A percentile compares a stretch with the other conserved stretches of the same genome.
phyloP scores from a whole-genome alignment of 1,284 basidiomycete genomes.

The Cryptococcus sp. region DNA sequence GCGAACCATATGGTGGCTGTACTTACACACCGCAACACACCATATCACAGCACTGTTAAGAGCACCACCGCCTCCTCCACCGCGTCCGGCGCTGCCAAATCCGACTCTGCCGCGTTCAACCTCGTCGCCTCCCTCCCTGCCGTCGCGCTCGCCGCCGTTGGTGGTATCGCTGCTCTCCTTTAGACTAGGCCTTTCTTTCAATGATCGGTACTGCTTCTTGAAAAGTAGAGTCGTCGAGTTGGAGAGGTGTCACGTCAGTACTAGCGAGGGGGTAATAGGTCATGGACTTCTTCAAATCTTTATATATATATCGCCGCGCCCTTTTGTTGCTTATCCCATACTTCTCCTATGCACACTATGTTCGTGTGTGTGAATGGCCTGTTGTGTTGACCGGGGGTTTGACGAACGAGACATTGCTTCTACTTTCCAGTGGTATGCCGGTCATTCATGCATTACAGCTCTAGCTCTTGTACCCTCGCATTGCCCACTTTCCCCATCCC shows the following conservation, averaged over 20 bases:
- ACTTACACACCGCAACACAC: too few relatives aligned
- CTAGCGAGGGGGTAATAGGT: not conserved
- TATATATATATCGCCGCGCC: too few relatives aligned
- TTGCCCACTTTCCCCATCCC: not conserved
- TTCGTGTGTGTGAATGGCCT: constrained; percentile 2
- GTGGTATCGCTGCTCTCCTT: constrained; percentile 30
- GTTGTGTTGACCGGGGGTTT: not conserved
- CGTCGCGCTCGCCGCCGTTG: constrained; percentile 23
- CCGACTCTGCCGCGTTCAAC: constrained; percentile 9
- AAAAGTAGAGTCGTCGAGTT: too few relatives aligned
- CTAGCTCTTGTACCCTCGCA: not conserved
- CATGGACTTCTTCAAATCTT: not conserved
- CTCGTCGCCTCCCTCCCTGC: constrained; percentile 11
- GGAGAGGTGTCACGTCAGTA: too few relatives aligned
- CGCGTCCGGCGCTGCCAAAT: constrained; percentile 3
- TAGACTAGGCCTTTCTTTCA: constrained; percentile 5
- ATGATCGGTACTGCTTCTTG: too few relatives aligned
- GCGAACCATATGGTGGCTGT: too few relatives aligned
- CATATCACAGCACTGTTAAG: too few relatives aligned
- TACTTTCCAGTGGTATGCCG: not conserved
- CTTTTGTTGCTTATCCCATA: constrained; percentile 1
- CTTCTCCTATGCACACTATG: not conserved
- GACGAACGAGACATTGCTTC: not conserved
- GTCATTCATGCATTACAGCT: not conserved
- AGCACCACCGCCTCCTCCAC: not conserved